Conservation (phyloP, 805 yeast species). For the Yarrowia bubula region DNA sequence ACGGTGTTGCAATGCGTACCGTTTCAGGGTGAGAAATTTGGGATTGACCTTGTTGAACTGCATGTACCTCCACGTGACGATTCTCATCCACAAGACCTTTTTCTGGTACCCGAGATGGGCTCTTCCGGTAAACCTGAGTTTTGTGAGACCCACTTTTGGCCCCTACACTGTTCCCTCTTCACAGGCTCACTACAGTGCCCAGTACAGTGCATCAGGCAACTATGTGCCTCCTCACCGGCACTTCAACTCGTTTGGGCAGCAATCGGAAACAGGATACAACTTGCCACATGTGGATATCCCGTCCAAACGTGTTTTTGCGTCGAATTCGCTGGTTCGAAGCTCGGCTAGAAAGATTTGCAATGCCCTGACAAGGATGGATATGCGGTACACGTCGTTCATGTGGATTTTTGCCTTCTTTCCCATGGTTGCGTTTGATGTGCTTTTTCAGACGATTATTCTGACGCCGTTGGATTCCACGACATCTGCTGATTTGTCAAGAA, state of each 20-base stretch:
- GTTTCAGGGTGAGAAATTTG: not conserved
- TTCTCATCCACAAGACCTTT: slow-evolving; percentile 18
- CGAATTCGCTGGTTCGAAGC: not conserved
- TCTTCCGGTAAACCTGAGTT: slow-evolving; percentile 3
- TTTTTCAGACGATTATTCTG: not conserved
- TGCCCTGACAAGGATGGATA: not conserved
- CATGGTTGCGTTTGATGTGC: not conserved
- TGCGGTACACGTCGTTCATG: slow-evolving; percentile 8
- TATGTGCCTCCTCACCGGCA: not conserved
- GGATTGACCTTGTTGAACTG: slow-evolving; percentile 10
- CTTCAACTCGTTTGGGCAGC: not conserved
- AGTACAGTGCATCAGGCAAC: not conserved
- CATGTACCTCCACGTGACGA: slow-evolving; percentile 17
- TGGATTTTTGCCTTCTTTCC: slow-evolving; percentile 21
- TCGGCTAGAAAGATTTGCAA: slow-evolving; percentile 5
- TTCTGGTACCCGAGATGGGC: slow-evolving; percentile 24
- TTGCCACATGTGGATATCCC: not conserved
- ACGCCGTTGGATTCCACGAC: not conserved
- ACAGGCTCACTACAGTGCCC: not conserved
- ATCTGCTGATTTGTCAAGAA: not conserved
- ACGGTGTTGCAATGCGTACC: slow-evolving; percentile 13
- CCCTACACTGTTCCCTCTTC: not conserved
- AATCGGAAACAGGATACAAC: not conserved
- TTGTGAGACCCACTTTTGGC: slow-evolving; percentile 2
- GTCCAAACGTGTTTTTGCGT: slow-evolving; percentile 3